Conservation (phyloP, 768 basidiomycete genomes). For the Lenzites betulinus region DNA sequence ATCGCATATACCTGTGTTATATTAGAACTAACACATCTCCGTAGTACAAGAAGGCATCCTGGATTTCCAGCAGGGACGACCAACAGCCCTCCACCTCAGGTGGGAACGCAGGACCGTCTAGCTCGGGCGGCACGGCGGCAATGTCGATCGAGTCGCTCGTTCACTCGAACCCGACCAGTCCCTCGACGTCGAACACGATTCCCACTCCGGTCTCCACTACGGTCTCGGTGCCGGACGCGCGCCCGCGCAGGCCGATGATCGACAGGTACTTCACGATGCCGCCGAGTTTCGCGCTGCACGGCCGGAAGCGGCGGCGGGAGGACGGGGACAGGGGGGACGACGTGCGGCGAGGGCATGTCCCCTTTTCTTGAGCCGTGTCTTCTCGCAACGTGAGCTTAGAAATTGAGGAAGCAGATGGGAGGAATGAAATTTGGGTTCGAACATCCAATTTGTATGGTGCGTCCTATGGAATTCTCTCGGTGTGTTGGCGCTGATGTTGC, state of each 20-base stretch:
- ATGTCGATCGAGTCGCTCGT: slow-evolving; percentile 69
- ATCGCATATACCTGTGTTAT: background rate
- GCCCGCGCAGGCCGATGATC: slow-evolving; percentile 36
- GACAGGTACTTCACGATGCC: slow-evolving; percentile 39
- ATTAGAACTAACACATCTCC: background rate
- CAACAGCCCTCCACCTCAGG: slow-evolving; percentile 42
- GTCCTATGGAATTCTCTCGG: background rate
- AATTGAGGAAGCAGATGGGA: background rate
- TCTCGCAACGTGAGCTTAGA: background rate
- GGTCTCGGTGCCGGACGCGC: slow-evolving; percentile 3
- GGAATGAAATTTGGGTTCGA: background rate
- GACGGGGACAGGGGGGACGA: slow-evolving; percentile 28
- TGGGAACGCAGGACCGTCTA: slow-evolving; percentile 1
- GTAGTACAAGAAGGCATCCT: slow-evolving; percentile 35
- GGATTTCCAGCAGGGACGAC: slow-evolving; percentile 52
- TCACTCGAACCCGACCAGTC: slow-evolving; percentile 70
- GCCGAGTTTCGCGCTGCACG: slow-evolving; percentile 23
- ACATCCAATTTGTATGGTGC: background rate
- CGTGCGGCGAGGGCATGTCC: slow-evolving; percentile 14
- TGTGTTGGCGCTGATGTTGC: too few species aligned
- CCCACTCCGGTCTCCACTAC: slow-evolving; percentile 15
- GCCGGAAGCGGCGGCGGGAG: slow-evolving; percentile 26
- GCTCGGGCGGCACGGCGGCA: slow-evolving; percentile 35
- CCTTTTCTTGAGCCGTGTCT: background rate
- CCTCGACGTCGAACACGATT: slow-evolving; percentile 29